Conservation (phyloP, 495 filamentous ascomycete genomes). For the Tuber magnatum region DNA sequence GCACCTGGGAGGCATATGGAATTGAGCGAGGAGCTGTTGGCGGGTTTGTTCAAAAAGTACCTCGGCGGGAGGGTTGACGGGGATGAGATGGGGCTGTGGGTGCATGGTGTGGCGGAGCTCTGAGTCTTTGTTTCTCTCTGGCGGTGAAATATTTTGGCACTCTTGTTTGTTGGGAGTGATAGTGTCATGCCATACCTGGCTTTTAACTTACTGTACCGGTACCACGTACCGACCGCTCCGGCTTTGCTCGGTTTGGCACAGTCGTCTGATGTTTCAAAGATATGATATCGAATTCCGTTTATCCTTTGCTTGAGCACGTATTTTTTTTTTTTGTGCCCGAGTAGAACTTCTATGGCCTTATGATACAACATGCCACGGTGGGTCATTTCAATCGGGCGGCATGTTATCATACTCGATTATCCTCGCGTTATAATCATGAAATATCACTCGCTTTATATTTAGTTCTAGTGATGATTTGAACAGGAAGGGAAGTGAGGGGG, state of each 20-base stretch:
- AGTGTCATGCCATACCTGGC: background rate
- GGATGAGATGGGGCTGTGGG: background rate
- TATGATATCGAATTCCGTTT: background rate
- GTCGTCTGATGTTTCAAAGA: background rate
- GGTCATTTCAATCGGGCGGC: background rate
- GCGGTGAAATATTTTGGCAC: background rate
- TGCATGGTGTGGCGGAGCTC: background rate
- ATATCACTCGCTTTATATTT: background rate
- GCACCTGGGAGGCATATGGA: slow-evolving; percentile 77
- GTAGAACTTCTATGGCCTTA: too few relatives aligned
- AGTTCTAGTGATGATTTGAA: background rate
- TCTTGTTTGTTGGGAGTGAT: background rate
- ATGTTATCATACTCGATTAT: too few relatives aligned
- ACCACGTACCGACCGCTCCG: too few relatives aligned
- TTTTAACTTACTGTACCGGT: too few relatives aligned
- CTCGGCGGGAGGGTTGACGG: slow-evolving; percentile 40
- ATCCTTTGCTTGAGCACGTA: background rate
- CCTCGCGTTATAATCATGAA: background rate
- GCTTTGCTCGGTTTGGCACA: background rate
- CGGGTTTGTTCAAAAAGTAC: slow-evolving; percentile 62
- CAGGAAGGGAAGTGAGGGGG: background rate
- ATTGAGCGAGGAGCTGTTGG: slow-evolving; percentile 60
- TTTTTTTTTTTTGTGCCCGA: background rate
- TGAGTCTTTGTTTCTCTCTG: background rate
- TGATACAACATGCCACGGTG: too few relatives aligned